phyloP scores from a whole-genome alignment of 768 basidiomycete genomes.

The Auricularia heimuer region DNA sequence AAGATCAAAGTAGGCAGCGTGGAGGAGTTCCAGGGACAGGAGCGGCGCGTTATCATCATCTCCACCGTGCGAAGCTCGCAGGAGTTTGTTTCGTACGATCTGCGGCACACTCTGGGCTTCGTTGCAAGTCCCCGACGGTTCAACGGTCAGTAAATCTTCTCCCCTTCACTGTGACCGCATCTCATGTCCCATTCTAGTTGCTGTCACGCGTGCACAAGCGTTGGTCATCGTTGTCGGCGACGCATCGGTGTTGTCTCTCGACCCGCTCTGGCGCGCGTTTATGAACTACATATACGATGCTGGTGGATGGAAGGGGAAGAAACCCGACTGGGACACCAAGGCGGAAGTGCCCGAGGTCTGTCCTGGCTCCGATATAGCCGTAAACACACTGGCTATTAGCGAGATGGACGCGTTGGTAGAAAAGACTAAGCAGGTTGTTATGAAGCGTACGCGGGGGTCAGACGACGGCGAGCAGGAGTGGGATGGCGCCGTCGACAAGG shows the following conservation, averaged over 20 bases:
- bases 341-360: background rate
- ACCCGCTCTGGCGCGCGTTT: conserved; percentile 54
- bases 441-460: background rate
- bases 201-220: conserved; percentile 51
- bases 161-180: background rate
- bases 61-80: conserved; percentile 30
- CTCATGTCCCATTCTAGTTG: conserved; percentile 28
- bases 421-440: conserved; percentile 2
- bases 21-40: conserved; percentile 60
- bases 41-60: conserved; percentile 29
- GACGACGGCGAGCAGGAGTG: conserved; percentile 8
- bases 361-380: background rate
- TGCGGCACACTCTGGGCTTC: conserved; percentile 27
- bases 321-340: conserved; percentile 37
- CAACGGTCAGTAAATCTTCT: conserved; percentile 23
- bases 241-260: conserved; percentile 46
- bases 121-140: conserved; percentile 27
- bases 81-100: conserved; percentile 19
- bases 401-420: conserved; percentile 10
- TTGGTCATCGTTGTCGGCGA: conserved; percentile 53
- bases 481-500: background rate
- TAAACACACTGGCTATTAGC: background rate
- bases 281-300: conserved; percentile 45
- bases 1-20: conserved; percentile 52
- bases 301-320: conserved; percentile 45